Evolutionary conservation across 2,329 filamentous ascomycete species (phyloP), one percentile per base, ranked within the genome.

Genomic region (Sporothrix curviconia): DNA sequence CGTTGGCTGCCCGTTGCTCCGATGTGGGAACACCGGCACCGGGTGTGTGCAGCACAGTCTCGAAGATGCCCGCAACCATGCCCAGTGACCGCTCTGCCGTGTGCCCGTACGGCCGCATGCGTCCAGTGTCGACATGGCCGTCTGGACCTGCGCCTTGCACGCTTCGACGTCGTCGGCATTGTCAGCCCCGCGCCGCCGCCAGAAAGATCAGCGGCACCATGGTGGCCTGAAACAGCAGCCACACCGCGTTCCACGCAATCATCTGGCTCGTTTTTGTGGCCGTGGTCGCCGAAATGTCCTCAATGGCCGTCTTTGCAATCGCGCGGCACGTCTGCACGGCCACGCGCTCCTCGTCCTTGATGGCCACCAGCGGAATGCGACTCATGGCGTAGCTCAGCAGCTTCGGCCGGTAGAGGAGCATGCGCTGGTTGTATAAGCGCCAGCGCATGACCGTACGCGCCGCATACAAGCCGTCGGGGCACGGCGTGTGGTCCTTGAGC

Each of bases 371-470:
- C 5, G 46, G 46, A 7, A 50, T 37, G 30, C 46, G 46, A 17
- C 46, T 12, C 46, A 50, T 37, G 17, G 46, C 46, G 46, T 50
- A 50, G 17, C 36, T 37, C 17, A 50, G 46, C 7, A 50, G 19
- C 24, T 50, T 37, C 11, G 32, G 46, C 22, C 46, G 46, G 12
- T 50, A 36, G 4, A 50, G 17, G 17, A 50, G 46, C 17, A 50
- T 50, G 46, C 46, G 46, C 17, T 50, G 46, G 12, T 50, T 50
- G 46, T 50, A 50, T 28, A 50, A 50, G 46, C 46, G 46, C 46
- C 46, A 50, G 8, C 46, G 46, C 46, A 50, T 50, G 9, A 50
- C 46, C 4, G 46, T 50, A 8, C 46, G 46, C 46, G 32, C 32
- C 7, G 32, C 46, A 12, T 37, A 37, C 30, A 50, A 37, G 3